Evolutionary conservation across 177 flowering plant genomes (phyloP), one percentile per base, ranked within the genome.

Genomic region (Vitis hybrid): DNA sequence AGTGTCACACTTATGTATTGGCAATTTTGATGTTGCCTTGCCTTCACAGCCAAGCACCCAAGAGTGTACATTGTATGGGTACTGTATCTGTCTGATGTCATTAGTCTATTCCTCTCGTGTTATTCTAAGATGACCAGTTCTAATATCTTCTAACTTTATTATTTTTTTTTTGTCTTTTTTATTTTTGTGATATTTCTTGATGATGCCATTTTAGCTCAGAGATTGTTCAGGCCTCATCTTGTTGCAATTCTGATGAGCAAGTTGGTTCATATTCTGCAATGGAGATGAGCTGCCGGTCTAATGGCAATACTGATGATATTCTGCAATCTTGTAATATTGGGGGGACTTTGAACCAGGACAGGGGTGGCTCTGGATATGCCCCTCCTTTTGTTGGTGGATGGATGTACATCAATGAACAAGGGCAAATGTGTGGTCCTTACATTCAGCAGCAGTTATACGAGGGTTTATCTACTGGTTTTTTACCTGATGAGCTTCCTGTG

Each of bases 351-450:
- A 71, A 63, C 49, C 73, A 61, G 32, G 81, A 72, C 3, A 71
- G 70, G 27, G 70, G 41, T 76, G 71, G 63, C 18, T 46, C 65
- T 75, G 85, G 82, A 41, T 78, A 74, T 68, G 66, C 75, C 11
- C 73, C 74, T 9, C 49, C 73, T 73, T 27, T 70, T 74, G 95
- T 86, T 18, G 88, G 79, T 75, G 98, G 98, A 50, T 95, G 99
- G 99, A 95, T 87, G 94, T 95, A 95, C 70, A 78, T 88, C 20
- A 95, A 91, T 80, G 84, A 90, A 70, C 69, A 76, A 54, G 92
- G 97, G 50, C 87, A 89, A 63, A 86, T 93, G 93, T 93, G 97
- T 74, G 99, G 99, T 61, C 99, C 99, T 11, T 95, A 95, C 78
- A 78, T 91, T 63, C 84, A 87, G 68, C 86, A 91, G 70, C 99